These are phyloP conservation scores for Echria macrotheca DNA, from an alignment of 495 filamentous ascomycete genomes.

Conservation along the genomic window DNA sequence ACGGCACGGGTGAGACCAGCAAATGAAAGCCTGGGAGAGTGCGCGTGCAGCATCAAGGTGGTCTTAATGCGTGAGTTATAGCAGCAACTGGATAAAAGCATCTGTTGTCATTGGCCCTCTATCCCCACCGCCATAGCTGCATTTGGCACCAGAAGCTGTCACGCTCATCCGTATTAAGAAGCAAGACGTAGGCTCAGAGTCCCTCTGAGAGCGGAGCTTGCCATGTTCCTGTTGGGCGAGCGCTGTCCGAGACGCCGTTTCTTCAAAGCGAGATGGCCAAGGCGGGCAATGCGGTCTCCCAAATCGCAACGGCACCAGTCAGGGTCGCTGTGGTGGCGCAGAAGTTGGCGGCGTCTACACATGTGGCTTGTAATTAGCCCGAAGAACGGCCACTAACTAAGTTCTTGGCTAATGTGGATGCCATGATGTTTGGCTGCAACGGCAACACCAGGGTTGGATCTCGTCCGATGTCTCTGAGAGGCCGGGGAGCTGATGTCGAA, in stretches of 20 bases:
- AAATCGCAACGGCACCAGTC: no score
- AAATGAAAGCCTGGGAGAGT: slow-evolving; percentile 16
- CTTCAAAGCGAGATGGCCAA: no score
- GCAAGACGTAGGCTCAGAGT: neutral
- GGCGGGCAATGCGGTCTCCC: no score
- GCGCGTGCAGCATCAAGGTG: slow-evolving; percentile 7
- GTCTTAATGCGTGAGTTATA: slow-evolving; percentile 22
- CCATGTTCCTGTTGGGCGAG: no score
- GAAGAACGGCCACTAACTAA: slow-evolving; percentile 14
- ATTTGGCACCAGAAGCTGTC: slow-evolving; percentile 15
- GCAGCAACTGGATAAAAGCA: slow-evolving; percentile 7
- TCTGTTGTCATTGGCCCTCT: slow-evolving; percentile 12
- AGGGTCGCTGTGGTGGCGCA: slow-evolving; percentile 2
- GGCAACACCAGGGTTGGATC: slow-evolving; percentile 8
- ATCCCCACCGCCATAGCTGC: slow-evolving; percentile 12
- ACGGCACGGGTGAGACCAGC: slow-evolving; percentile 17
- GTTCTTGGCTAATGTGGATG: no score
- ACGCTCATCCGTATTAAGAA: slow-evolving; percentile 13
- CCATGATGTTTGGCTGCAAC: no score
- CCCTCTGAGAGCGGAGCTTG: neutral
- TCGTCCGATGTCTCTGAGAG: slow-evolving; percentile 18
- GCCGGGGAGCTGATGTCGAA: no score
- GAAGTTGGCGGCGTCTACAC: slow-evolving; percentile 1
- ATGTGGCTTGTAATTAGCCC: slow-evolving; percentile 15
- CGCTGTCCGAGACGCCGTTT: neutral